Evolutionary conservation across 352 stramenopile species (phyloP).

Genomic region (Phytopythium helicoides): DNA sequence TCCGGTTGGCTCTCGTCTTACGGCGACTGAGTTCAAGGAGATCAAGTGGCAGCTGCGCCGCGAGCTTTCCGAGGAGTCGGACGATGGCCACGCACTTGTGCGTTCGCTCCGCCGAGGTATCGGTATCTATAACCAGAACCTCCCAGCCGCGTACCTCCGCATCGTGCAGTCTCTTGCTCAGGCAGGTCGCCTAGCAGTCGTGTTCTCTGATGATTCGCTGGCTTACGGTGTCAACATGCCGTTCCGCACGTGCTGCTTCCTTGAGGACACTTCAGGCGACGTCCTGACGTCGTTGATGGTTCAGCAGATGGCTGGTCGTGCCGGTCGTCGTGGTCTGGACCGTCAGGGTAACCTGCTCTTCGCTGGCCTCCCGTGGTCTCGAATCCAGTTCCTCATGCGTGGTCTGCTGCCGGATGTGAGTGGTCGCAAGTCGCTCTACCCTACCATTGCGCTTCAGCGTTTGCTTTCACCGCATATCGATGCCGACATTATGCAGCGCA

Average conservation of each 20-base stretch:
- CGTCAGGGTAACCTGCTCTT: conserved; percentile 97
- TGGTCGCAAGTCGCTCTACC: conserved; percentile 91
- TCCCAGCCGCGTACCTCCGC: conserved; percentile 94
- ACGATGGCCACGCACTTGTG: conserved; percentile 79
- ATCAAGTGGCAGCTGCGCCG: conserved; percentile 87
- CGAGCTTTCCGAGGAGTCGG: conserved; percentile 77
- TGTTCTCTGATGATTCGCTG: conserved; percentile 98
- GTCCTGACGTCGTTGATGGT: conserved; percentile 96
- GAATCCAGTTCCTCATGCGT: conserved; percentile 97
- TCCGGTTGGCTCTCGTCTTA: conserved; percentile 91
- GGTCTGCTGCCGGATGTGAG: conserved; percentile 94
- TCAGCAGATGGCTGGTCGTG: conserved; percentile 98
- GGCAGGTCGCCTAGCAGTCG: conserved; percentile 95
- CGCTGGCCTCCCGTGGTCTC: conserved; percentile 92
- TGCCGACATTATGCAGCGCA: conserved; percentile 86
- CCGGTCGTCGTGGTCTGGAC: conserved; percentile 97
- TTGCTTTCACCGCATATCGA: conserved; percentile 91
- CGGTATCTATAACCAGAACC: conserved; percentile 98
- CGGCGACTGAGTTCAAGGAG: conserved; percentile 90
- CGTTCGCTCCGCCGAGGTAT: conserved; percentile 95
- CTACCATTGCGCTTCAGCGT: conserved; percentile 91
- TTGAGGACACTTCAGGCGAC: conserved; percentile 94
- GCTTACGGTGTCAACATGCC: conserved; percentile 99
- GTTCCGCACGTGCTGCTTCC: conserved; percentile 98
- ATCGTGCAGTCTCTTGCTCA: conserved; percentile 97